Evolutionary conservation across 176 grass and related monocot species (phyloP), one percentile per base, ranked within the genome.

Genomic region (Dendrocalamus sinicus): DNA sequence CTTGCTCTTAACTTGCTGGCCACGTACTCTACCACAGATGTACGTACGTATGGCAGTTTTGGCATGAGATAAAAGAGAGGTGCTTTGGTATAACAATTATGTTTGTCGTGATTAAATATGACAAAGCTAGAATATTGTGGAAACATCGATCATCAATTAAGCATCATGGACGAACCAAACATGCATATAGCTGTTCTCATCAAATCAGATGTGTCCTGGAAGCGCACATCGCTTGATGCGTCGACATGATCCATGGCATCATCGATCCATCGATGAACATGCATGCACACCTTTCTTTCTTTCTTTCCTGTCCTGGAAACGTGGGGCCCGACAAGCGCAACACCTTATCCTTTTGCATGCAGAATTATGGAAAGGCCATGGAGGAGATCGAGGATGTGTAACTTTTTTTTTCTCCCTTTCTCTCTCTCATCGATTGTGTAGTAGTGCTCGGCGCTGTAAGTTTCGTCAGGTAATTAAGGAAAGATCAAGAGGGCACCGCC

Each of bases 331-430:
- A 4, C 47, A 75, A 24, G 52, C 53, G 37, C 79, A 82, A 62
- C 81, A 2, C 46, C 78, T 70, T 84, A 84, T 91, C 89, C 80
- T 84, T 75, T 90, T 80, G 89, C 80, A 61, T 70, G 51, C 41
- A 75, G 76, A 91, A 84, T 87, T 46, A 87, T 87, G 63, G 67
- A 47, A 67, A 52, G 12, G 75, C 89, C 67, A 60, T 41, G 23
- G 23, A 81, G 39, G 52, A 35, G 78, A 26, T 26, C 26, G 26
- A 58, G 1, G 23, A 32, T n/a, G 66, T 48, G 65, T 83, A 78
- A 73, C 37, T 73, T 81, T 73, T 79, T 79, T 70, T 32, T 2
- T 24, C 2, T 67, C 12, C 44, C 28, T 85, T 86, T 82, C 73
- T 82, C 66, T 48, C 28, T 30, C 72, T 37, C 84, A 72, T 90